Percentiles rank a stretch among this genome's conserved stretches.
These are phyloP conservation scores for Astrothelium subdiscretum DNA, from an alignment of 495 filamentous ascomycete genomes.

Conservation along the genomic window DNA sequence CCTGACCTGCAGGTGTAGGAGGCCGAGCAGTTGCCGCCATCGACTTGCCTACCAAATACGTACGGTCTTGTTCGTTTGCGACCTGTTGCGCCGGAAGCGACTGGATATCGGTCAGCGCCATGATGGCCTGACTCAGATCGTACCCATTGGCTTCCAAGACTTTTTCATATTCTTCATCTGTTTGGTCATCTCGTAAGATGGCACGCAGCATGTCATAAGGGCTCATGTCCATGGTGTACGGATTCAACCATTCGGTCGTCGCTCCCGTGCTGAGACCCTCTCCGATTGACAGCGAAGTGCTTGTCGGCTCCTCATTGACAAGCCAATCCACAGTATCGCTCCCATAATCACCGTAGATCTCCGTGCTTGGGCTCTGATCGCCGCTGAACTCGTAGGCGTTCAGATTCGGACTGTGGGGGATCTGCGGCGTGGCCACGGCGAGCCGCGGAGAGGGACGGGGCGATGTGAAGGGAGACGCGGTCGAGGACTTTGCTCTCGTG, in stretches of 20 bases:
- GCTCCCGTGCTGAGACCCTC: constrained; percentile 47
- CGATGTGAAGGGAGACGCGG: constrained; percentile 81
- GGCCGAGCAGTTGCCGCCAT: constrained; percentile 68
- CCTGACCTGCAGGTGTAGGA: constrained; percentile 57
- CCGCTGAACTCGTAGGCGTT: constrained; percentile 84
- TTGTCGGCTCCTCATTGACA: constrained; percentile 77
- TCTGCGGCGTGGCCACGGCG: constrained; percentile 77
- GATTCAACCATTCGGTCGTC: constrained; percentile 67
- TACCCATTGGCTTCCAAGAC: constrained; percentile 84
- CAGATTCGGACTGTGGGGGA: constrained; percentile 87
- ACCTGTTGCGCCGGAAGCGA: constrained; percentile 18
- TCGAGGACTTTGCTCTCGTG: constrained; percentile 60
- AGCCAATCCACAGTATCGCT: constrained; percentile 95
- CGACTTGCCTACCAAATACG: constrained; percentile 79
- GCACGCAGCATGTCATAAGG: constrained; percentile 96
- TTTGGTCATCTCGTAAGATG: constrained; percentile 76
- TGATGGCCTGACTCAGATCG: constrained; percentile 82
- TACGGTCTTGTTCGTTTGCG: constrained; percentile 19
- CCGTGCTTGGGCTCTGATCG: constrained; percentile 59
- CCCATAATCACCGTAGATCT: constrained; percentile 83
- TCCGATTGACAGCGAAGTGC: constrained; percentile 61
- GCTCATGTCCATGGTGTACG: constrained; percentile 79
- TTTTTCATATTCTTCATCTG: constrained; percentile 86
- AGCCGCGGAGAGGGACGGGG: constrained; percentile 88
- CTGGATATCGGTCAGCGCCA: constrained; percentile 61